These are phyloP conservation scores for Eucalyptus albens DNA, from an alignment of 345 rosid genomes.

Conservation along the genomic window DNA sequence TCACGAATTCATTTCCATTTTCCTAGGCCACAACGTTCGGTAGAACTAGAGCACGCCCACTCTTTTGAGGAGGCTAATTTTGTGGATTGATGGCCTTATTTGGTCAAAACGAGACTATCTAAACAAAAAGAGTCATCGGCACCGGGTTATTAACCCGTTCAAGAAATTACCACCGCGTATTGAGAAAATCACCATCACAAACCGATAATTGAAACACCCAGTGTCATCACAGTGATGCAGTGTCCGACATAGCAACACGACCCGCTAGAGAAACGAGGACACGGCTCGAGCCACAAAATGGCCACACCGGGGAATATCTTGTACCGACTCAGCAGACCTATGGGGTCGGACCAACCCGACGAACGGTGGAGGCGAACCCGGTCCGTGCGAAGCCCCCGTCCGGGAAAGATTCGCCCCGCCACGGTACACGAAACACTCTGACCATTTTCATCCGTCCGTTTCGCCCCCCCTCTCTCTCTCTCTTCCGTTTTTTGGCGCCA, in stretches of 20 bases:
- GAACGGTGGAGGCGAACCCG: neutral
- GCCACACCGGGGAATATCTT: neutral
- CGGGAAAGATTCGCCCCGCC: neutral
- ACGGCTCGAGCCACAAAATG: neutral
- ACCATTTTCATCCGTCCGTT: neutral
- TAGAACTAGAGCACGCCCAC: neutral
- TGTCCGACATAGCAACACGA: neutral
- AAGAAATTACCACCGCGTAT: neutral
- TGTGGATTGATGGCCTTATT: neutral
- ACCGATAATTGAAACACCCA: accelerated
- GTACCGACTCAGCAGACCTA: neutral
- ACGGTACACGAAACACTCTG: neutral
- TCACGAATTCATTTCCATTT: neutral
- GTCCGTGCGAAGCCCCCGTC: neutral
- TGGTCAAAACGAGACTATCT: neutral
- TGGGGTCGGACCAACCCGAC: neutral
- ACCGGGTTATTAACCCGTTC: accelerated
- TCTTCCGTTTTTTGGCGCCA: neutral
- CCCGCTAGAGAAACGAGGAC: accelerated
- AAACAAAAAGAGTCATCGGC: accelerated
- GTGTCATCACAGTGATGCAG: accelerated
- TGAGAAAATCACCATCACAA: accelerated
- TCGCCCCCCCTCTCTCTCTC: neutral
- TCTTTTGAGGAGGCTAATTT: neutral
- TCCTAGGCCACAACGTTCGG: neutral